Evolutionary conservation across 1,284 basidiomycete species (phyloP).

Genomic region (Pascua guehoae): DNA sequence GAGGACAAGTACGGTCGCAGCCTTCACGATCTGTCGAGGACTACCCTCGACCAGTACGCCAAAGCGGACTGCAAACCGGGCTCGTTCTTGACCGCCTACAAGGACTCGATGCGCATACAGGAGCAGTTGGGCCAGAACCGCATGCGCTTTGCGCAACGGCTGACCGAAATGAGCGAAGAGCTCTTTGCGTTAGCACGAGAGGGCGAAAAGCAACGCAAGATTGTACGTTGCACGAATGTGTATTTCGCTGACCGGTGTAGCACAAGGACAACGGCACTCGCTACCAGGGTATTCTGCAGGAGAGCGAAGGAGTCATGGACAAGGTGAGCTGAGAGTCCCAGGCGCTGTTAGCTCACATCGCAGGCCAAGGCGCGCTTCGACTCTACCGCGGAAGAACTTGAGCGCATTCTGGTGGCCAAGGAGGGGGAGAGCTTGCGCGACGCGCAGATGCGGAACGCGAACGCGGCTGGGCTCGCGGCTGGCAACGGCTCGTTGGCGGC

Average conservation of each 20-base stretch:
- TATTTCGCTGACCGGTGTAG: conserved; percentile 46
- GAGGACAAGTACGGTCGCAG: conserved; percentile 93
- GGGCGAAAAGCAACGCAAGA: conserved; percentile 88
- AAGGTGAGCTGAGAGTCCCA: conserved; percentile 52
- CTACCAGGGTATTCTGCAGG: conserved; percentile 82
- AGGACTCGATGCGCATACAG: conserved; percentile 78
- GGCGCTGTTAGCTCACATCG: conserved; percentile 12
- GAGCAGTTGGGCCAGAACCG: conserved; percentile 85
- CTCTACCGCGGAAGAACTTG: conserved; percentile 86
- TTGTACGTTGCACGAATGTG: conserved; percentile 53
- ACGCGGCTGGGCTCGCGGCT: conserved; percentile 38
- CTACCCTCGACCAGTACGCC: conserved; percentile 76
- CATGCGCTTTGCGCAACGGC: conserved; percentile 73
- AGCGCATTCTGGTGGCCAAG: conserved; percentile 87
- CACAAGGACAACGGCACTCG: conserved; percentile 83
- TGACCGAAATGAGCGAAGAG: conserved; percentile 95
- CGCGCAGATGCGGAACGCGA: conserved; percentile 58
- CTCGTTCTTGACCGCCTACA: conserved; percentile 84
- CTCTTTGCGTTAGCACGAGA: conserved; percentile 79
- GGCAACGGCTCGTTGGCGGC: conserved; percentile 67
- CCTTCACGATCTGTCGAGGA: conserved; percentile 75
- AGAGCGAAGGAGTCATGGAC: conserved; percentile 83
- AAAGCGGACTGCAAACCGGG: conserved; percentile 91
- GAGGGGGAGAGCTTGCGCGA: conserved; percentile 88
- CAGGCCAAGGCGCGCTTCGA: conserved; percentile 77